Evolutionary conservation across 2,329 filamentous ascomycete genomes (phyloP).

Genomic region (Diaporthe velutina): DNA sequence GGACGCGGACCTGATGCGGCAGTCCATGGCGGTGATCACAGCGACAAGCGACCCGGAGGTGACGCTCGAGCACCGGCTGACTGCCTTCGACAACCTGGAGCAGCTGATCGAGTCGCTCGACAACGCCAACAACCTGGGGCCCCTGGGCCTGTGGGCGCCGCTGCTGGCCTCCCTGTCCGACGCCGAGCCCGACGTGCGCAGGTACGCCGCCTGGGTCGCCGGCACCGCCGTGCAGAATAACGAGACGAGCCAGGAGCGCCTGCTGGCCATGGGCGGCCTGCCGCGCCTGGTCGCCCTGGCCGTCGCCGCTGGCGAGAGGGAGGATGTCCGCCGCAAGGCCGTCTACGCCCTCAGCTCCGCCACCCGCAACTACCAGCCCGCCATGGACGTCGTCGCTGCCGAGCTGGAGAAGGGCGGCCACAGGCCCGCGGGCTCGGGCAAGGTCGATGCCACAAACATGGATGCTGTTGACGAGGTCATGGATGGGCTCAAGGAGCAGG

Average conservation of each 20-base stretch:
- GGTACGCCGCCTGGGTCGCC: conserved; percentile 93
- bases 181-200: conserved; percentile 78
- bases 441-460: conserved; percentile 89
- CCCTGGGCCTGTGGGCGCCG: conserved; percentile 84
- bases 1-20: conserved; percentile 92
- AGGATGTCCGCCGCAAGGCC: conserved; percentile 84
- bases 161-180: conserved; percentile 78
- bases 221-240: conserved; percentile 98
- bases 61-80: conserved; percentile 80
- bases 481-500: conserved; percentile 71
- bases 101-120: conserved; percentile 92
- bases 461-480: conserved; percentile 84
- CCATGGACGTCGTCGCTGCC: conserved; percentile 76
- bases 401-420: conserved; percentile 71
- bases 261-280: conserved; percentile 74
- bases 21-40: conserved; percentile 82
- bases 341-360: conserved; percentile 89
- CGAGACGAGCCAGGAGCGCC: conserved; percentile 81
- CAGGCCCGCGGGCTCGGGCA: conserved; percentile 55
- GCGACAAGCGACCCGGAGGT: conserved; percentile 68
- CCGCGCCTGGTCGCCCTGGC: conserved; percentile 76
- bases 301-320: conserved; percentile 69
- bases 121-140: conserved; percentile 94
- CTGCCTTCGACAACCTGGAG: conserved; percentile 95
- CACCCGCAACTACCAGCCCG: conserved; percentile 90